Evolutionary conservation across 495 filamentous ascomycete species (phyloP).

Genomic region (Aspergillus egyptiacus): DNA sequence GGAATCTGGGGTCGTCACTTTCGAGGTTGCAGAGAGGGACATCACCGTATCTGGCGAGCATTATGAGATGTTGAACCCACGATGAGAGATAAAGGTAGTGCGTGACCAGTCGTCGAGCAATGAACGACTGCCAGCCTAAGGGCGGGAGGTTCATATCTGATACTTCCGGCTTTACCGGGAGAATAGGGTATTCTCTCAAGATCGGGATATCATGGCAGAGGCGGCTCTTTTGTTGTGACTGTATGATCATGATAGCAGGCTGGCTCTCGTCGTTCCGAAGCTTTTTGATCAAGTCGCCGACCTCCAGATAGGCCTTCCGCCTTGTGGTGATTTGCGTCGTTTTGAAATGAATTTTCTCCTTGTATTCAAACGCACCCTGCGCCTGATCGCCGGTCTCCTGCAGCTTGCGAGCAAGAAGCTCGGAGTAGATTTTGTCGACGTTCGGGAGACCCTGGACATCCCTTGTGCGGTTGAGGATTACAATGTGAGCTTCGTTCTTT

Average conservation of each 20-base stretch:
- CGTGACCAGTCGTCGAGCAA: constrained; percentile 76
- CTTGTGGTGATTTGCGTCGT: constrained; percentile 80
- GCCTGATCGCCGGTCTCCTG: constrained; percentile 62
- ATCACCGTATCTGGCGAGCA: constrained; percentile 86
- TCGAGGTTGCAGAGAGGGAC: constrained; percentile 94
- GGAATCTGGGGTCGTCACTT: constrained; percentile 82
- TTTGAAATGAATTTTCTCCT: constrained; percentile 80
- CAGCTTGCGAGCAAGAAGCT: constrained; percentile 57
- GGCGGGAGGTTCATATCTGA: constrained; percentile 83
- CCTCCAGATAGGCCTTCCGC: constrained; percentile 79
- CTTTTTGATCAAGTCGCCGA: constrained; percentile 80
- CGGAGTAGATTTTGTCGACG: constrained; percentile 83
- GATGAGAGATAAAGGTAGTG: constrained; percentile 86
- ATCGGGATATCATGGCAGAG: constrained; percentile 80
- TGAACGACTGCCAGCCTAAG: constrained; percentile 88
- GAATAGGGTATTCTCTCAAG: constrained; percentile 75
- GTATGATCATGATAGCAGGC: constrained; percentile 77
- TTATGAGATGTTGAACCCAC: constrained; percentile 83
- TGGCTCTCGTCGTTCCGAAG: constrained; percentile 75
- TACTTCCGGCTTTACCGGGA: constrained; percentile 73
- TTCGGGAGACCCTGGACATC: constrained; percentile 84
- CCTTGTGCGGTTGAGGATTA: constrained; percentile 72
- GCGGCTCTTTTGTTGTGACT: constrained; percentile 76
- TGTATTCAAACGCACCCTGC: constrained; percentile 78
- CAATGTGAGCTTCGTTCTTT: constrained; percentile 71